Conservation (phyloP, 805 yeast species). For the Metschnikowia matae region DNA sequence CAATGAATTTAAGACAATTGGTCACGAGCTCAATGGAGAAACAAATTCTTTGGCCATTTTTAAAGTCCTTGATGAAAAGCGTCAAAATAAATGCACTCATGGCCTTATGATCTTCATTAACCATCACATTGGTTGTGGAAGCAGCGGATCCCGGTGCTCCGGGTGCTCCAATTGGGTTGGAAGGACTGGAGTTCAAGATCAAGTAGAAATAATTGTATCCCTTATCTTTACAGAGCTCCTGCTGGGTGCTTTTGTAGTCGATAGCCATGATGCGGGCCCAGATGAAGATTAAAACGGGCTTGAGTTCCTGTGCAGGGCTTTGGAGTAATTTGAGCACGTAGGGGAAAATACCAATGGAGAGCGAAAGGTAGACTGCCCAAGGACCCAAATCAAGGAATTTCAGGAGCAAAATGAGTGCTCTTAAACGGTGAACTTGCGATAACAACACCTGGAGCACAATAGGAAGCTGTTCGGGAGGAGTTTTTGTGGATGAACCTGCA, state of each 20-base stretch:
- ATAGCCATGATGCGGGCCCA: constrained; percentile 99
- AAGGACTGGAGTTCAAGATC: constrained; percentile 52
- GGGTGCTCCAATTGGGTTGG: constrained; percentile 28
- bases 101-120: constrained; percentile 83
- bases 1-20: constrained; percentile 62
- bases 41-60: constrained; percentile 75
- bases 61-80: constrained; percentile 75
- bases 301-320: constrained; percentile 91
- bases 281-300: constrained; percentile 89
- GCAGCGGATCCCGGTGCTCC: constrained; percentile 27
- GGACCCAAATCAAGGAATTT: constrained; percentile 92
- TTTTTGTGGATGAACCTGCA: constrained; percentile 70
- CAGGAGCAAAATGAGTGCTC: constrained; percentile 81
- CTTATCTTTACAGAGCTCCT: constrained; percentile 85
- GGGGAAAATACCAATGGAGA: constrained; percentile 94
- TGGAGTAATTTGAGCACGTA: constrained; percentile 86
- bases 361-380: constrained; percentile 91
- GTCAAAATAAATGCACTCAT: constrained; percentile 91
- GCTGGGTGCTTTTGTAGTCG: constrained; percentile 85
- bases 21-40: constrained; percentile 68
- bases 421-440: constrained; percentile 88
- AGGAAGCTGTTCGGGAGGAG: constrained; percentile 93
- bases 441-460: constrained; percentile 87
- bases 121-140: constrained; percentile 29
- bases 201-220: constrained; percentile 85